Evolutionary conservation across 108 stramenopile species (phyloP), one percentile per base, ranked within the genome.

Genomic region (Nitzschia putrida): DNA sequence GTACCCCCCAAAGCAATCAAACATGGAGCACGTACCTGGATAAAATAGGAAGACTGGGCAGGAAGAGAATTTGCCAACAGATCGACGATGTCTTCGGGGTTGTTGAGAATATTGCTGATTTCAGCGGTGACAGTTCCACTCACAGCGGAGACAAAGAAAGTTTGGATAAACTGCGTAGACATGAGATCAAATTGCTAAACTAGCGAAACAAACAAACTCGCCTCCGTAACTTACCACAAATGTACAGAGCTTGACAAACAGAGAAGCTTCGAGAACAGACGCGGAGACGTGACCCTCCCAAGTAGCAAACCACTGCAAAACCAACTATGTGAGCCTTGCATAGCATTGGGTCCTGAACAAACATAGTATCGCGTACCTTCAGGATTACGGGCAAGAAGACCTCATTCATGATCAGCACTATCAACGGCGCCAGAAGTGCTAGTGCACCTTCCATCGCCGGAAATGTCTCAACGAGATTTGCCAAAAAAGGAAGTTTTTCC

Each of bases 141-240:
- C 56, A 87, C 79, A 3, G 86, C 79, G 13, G 77, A 73, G 25
- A 87, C 76, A 54, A 87, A 87, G 72, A 87, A 87, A 8, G 78
- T 82, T 67, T 87, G 86, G 69, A 87, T 61, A 53, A 86, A 72
- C 60, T 77, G 41, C 3, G 21, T 16, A 39, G 16, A 34, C 4
- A 4, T 34, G 29, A 34, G 29, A 1, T 34, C 29, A 34, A 34
- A 34, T 3, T 34, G 29, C 1, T 34, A 4, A 34, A 34, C 4
- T n/a, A n/a, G n/a, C 29, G 3, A 34, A 4, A 34, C 1, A 34
- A 34, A 4, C 29, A 34, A 3, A 34, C 1, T 4, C 29, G 29
- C 29, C 3, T 1, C 3, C 2, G 1, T 10, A 4, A 63, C 61
- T 63, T 24, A 63, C 61, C 61, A 76, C 82, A 57, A 88, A 85